Conservation (phyloP, 306 rosid genomes). For the Albizia julibrissin region DNA sequence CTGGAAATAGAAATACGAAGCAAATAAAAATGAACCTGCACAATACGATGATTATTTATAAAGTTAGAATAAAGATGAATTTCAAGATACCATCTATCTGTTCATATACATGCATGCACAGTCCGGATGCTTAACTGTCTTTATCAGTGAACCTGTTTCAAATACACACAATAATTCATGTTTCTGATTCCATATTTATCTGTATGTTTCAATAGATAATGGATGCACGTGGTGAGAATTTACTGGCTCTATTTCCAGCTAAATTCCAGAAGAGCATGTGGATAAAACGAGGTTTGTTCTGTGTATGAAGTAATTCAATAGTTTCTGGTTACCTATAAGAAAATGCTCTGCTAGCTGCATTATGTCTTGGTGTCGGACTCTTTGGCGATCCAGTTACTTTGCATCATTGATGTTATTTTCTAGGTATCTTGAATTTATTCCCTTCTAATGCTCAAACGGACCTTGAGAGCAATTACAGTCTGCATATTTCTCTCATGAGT, state of each 20-base stretch:
- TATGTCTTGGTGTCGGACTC: not conserved
- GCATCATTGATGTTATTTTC: constrained; percentile 5
- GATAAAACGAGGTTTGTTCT: constrained; percentile 80
- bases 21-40: not conserved
- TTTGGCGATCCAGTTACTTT: constrained; percentile 1
- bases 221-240: constrained; percentile 75
- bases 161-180: constrained; percentile 1
- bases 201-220: constrained; percentile 54
- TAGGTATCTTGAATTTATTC: not conserved
- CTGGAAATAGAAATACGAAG: not conserved
- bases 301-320: not conserved
- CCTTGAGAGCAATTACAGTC: not conserved
- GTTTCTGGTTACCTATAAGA: not conserved
- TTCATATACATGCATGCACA: not conserved
- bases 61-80: not conserved
- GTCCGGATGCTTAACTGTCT: not conserved
- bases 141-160: not conserved
- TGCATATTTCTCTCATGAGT: not conserved
- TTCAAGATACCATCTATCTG: not conserved
- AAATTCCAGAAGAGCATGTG: constrained; percentile 93
- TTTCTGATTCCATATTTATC: constrained; percentile 18
- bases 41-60: not conserved
- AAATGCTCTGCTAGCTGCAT: not conserved
- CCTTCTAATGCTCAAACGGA: not conserved
- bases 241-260: constrained; percentile 84